Evolutionary conservation across 768 basidiomycete species (phyloP).

Genomic region (Cubamyces lactineus): DNA sequence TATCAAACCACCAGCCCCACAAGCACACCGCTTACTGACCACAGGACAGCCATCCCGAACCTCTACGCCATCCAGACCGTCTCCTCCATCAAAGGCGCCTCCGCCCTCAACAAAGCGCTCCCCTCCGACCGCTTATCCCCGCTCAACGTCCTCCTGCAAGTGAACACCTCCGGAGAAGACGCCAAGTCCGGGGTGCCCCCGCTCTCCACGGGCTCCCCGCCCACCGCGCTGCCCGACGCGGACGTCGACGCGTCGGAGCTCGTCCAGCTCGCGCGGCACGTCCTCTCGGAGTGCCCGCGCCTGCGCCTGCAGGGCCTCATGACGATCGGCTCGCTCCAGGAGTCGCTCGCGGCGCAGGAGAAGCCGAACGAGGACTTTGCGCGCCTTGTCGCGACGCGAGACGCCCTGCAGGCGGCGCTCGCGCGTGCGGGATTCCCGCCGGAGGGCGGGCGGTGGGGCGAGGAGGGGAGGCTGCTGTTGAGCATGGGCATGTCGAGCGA

Average conservation of each 20-base stretch:
- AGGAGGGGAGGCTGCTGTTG: conserved; percentile 57
- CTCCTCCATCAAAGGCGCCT: conserved; percentile 79
- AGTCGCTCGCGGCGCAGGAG: conserved; percentile 57
- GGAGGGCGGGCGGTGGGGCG: conserved; percentile 40
- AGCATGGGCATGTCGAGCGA: conserved; percentile 99
- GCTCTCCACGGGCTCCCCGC: conserved; percentile 41
- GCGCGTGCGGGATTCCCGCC: conserved; percentile 25
- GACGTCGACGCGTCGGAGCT: conserved; percentile 46
- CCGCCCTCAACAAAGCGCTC: conserved; percentile 75
- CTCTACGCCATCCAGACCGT: conserved; percentile 87
- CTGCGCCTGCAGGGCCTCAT: conserved; percentile 86
- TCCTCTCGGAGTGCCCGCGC: conserved; percentile 72
- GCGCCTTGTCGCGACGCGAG: conserved; percentile 63
- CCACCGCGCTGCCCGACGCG: conserved; percentile 17
- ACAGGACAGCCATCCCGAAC: conserved; percentile 76
- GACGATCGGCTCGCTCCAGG: conserved; percentile 90
- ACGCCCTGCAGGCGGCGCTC: conserved; percentile 55
- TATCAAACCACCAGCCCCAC: background rate
- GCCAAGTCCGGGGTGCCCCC: conserved; percentile 85
- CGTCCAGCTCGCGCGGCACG: conserved; percentile 64
- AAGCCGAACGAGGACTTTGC: conserved; percentile 76
- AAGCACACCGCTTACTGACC: background rate
- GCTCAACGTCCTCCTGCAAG: conserved; percentile 85
- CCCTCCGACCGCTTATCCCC: conserved; percentile 55
- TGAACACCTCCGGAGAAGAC: conserved; percentile 95